Base-by-base conservation (phyloP, 2,329 filamentous ascomycete species). In the Curvularia lunata region DNA sequence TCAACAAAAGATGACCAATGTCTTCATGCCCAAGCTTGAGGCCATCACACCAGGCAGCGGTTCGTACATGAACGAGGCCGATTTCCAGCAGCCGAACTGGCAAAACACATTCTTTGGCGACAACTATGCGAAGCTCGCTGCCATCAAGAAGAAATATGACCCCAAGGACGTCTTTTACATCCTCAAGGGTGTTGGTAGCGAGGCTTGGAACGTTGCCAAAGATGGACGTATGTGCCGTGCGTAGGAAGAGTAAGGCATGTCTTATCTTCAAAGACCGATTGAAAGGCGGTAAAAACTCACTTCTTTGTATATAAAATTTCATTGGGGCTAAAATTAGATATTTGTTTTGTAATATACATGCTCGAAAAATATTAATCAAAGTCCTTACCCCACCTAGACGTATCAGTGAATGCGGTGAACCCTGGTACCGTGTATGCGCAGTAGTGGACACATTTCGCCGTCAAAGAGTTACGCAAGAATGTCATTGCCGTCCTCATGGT, bases 61-160 rank as follows among this genome's bases (percentile, higher is more conserved):
- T 3, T 54, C 69, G 2, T 75, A 75, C 48, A 54, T 74, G 41
- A 75, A 70, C 50, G 72, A 75, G 50, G 70, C 68, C 4, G 66
- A 73, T 47, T 67, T 68, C 52, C 56, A 62, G 13, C 60, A 70
- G 46, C 54, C 57, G 5, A 64, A 68, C 47, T 75, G 67, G 67
- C 51, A 70, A 50, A 32, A 42, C 13, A 59, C 57, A 12, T 74
- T 72, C 40, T 75, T 59, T 53, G 70, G 70, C 0, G 25, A 9
- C 2, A 68, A 71, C 45, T 73, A 62, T 18, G 48, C 59, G 2
- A 54, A 47, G 40, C 41, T 73, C 42, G 28, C 55, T 6, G 38
- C 38, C 9, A 58, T 73, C 27, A 73, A 73, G 62, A 56, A 51
- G 25, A 62, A 57, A 40, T 72, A 64, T 47, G 69, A 73, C 43